Evolutionary conservation across 1,284 basidiomycete genomes (phyloP).

Genomic region (Rhodofomes roseus): DNA sequence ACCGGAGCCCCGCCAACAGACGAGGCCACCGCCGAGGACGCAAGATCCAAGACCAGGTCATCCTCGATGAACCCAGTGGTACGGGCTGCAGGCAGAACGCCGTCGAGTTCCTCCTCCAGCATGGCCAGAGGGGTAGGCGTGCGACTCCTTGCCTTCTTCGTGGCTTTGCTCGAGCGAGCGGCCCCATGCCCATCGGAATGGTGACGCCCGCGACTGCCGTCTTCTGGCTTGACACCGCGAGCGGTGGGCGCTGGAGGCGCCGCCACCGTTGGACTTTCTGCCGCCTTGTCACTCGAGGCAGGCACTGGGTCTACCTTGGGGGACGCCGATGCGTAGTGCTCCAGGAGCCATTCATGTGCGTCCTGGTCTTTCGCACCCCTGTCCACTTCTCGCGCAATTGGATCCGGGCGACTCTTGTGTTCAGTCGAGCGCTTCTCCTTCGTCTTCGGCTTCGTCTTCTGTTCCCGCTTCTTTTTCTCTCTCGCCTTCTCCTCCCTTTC

Average conservation of each 20-base stretch:
- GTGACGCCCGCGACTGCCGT: not conserved
- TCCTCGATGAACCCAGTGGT: not conserved
- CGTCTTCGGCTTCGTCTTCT: not conserved
- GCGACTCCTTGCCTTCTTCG: slow-evolving; percentile 11
- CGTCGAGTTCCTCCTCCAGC: slow-evolving; percentile 45
- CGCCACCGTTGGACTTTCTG: not conserved
- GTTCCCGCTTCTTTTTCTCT: slow-evolving; percentile 13
- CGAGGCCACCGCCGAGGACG: slow-evolving; percentile 3
- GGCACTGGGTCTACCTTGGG: slow-evolving; percentile 3
- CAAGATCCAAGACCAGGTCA: not conserved
- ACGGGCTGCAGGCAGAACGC: slow-evolving; percentile 13
- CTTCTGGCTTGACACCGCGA: not conserved
- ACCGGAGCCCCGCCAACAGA: slow-evolving; percentile 19
- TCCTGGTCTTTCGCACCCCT: slow-evolving; percentile 36
- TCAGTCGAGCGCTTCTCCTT: slow-evolving; percentile 4
- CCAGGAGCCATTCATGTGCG: slow-evolving; percentile 55
- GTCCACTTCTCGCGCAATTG: not conserved
- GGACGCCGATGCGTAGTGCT: slow-evolving; percentile 40
- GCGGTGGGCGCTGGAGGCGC: not conserved
- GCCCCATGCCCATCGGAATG: not conserved
- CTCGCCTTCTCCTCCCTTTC: slow-evolving; percentile 8
- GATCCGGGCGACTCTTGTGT: not conserved
- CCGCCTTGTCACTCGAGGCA: slow-evolving; percentile 5
- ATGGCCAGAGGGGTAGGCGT: slow-evolving; percentile 22
- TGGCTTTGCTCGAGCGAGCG: not conserved